Conservation (phyloP, 805 yeast genomes). For the Candida qinlingensis region DNA sequence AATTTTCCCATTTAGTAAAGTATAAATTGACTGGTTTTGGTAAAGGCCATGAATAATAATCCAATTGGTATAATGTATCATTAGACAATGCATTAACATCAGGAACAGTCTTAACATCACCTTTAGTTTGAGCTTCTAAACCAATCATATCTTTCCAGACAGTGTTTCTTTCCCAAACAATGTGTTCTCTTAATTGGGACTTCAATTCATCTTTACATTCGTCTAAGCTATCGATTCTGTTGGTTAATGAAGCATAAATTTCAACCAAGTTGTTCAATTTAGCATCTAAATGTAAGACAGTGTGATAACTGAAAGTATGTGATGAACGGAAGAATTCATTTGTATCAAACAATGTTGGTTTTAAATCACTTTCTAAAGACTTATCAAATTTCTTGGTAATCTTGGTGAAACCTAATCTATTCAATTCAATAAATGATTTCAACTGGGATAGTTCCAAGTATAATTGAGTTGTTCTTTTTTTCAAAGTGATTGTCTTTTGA, state of each 20-base stretch:
- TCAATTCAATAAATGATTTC: conserved; percentile 77
- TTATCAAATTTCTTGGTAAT: conserved; percentile 90
- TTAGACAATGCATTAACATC: conserved; percentile 26
- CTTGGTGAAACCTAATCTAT: conserved; percentile 80
- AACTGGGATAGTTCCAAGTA: conserved; percentile 77
- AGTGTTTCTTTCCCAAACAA: conserved; percentile 94
- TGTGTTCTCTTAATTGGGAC: conserved; percentile 74
- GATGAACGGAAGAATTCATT: conserved; percentile 41
- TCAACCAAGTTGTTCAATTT: conserved; percentile 48
- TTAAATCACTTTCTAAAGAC: conserved; percentile 51
- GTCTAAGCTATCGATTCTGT: conserved; percentile 30
- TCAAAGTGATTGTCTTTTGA: conserved; percentile 59
- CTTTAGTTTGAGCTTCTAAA: conserved; percentile 61
- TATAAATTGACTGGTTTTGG: conserved; percentile 26
- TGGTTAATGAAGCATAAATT: conserved; percentile 47
- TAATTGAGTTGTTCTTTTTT: conserved; percentile 54
- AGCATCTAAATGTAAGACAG: conserved; percentile 44
- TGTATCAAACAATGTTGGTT: conserved; percentile 41
- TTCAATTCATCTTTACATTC: conserved; percentile 49
- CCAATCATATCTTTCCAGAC: conserved; percentile 96
- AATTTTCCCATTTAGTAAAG: conserved; percentile 24
- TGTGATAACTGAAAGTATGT: conserved; percentile 48
- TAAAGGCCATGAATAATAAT: conserved; percentile 27
- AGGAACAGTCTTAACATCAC: conserved; percentile 32
- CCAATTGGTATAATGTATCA: conserved; percentile 28